Evolutionary conservation across 306 rosid genomes (phyloP), one percentile per base, ranked within the genome.

Genomic region (Trifolium repens): DNA sequence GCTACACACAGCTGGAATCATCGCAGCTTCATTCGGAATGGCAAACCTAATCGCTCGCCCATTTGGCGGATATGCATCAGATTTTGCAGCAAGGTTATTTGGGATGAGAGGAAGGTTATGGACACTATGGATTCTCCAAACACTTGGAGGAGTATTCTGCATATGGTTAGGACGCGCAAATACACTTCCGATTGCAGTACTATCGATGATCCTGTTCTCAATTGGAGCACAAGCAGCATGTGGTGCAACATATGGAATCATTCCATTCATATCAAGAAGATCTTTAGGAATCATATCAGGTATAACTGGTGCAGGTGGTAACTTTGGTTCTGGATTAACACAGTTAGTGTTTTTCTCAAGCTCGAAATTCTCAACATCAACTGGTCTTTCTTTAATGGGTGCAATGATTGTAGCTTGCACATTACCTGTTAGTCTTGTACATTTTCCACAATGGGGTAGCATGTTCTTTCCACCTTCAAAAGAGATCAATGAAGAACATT

Each of bases 371-470:
- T 80, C 98, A 0, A 94, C 97, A 2, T 54, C 76, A 0, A 35
- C 84, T 0, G 98, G 97, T 7, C 71, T 91, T 10, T 87, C 92
- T 0, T 73, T 66, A 44, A 91, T 91, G 98, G 98, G 98, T 2
- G 65, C 79, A 1, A 91, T 90, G 98, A 91, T 87, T 7, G 88
- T 88, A n/a, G 70, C 82, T 0, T 91, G 96, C 75, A 94, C 97
- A 11, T 60, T 94, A 16, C 96, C 97, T 0, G 96, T 91, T 14
- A 26, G 87, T 2, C 57, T 90, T 26, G 90, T 90, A 35, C 97
- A 94, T 61, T 91, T 94, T 77, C 97, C 98, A 7, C 97, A 91
- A 60, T 94, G 98, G 96, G 98, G 98, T 0, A 11, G 97, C 84
- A 91, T 94, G 97, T 87, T 94, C 67, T 5, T 82, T 4, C 91